These are phyloP conservation scores for Picea engelmannii DNA, from an alignment of 83 land plant genomes.

Conservation along the genomic window DNA sequence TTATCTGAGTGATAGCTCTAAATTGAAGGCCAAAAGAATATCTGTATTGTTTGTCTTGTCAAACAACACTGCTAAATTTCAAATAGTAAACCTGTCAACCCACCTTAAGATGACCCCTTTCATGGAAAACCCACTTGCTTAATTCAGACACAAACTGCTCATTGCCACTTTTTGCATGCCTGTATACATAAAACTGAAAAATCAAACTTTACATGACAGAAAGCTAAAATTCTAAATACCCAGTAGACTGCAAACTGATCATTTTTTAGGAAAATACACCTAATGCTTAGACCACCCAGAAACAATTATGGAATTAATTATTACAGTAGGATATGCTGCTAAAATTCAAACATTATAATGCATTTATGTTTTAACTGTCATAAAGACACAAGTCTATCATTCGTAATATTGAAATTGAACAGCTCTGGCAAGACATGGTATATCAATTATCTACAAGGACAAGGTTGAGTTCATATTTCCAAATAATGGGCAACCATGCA, in stretches of 20 bases:
- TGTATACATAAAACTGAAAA: conserved; percentile 20
- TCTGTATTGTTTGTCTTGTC: not conserved
- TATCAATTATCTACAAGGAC: not conserved
- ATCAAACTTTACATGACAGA: conserved; percentile 10
- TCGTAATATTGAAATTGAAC: not conserved
- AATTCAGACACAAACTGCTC: conserved; percentile 90
- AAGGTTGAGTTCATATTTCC: not conserved
- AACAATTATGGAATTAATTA: not conserved
- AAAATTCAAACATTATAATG: not conserved
- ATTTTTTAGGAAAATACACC: not conserved
- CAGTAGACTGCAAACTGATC: not conserved
- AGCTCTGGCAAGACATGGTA: not conserved
- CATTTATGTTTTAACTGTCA: not conserved
- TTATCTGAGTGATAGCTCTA: not conserved
- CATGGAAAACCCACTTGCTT: conserved; percentile 98
- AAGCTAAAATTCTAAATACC: not conserved
- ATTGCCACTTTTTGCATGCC: conserved; percentile 90
- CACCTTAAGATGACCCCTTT: conserved; percentile 98
- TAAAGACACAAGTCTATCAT: not conserved
- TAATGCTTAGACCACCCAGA: not conserved
- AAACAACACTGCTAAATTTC: not conserved
- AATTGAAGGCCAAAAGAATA: not conserved
- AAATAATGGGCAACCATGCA: not conserved
- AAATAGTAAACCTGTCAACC: not conserved
- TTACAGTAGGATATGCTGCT: not conserved